Base-by-base conservation (phyloP, 306 rosid genomes). In the Canavalia gladiata region DNA sequence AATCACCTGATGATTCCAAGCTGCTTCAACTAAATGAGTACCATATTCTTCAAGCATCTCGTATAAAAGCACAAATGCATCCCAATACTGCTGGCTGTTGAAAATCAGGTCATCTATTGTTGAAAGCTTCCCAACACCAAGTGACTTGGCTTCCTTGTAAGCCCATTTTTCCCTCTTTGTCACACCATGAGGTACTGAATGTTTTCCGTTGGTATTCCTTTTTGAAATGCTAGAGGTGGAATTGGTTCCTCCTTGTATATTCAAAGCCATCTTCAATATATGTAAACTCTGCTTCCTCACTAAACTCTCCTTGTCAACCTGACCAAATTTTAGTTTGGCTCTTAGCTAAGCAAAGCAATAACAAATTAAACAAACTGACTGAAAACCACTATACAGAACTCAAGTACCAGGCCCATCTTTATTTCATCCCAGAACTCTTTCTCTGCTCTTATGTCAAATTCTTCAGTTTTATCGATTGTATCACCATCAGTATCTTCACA, bases 21-120 rank as follows among this genome's bases (percentile, higher is more conserved):
- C 99, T 67, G 99, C 99, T 87, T 95, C 97, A 90, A 95, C 94
- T 83, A 95, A 88, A 88, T 95, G 99, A 76, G 95, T 93, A 68
- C 97, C 99, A 89, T 88, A 95, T 86, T 93, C 99, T 87, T 95
- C 99, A 72, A 95, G 99, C 97, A 95, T 95, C 83, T 95, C 99
- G 80, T 95, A 93, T 52, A 95, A 78, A 80, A 95, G 94, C 46
- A 93, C 85, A 75, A 93, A 95, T 33, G 93, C 99, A 77, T 88
- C 93, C 97, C 99, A 95, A 74, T 83, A 87, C 76, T 90, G 91
- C 86, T 88, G 86, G 85, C 87, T 78, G 83, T 86, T 84, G 46
- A 82, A 83, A 69, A 71, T 73, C 74, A 78, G 68, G 68, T 86
- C 91, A 66, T 81, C 86, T 74, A 82, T 80, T 59, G 81, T 84